Evolutionary conservation across 1,284 basidiomycete species (phyloP), one percentile per base, ranked within the genome.

Genomic region (Quambalaria eucalypti): DNA sequence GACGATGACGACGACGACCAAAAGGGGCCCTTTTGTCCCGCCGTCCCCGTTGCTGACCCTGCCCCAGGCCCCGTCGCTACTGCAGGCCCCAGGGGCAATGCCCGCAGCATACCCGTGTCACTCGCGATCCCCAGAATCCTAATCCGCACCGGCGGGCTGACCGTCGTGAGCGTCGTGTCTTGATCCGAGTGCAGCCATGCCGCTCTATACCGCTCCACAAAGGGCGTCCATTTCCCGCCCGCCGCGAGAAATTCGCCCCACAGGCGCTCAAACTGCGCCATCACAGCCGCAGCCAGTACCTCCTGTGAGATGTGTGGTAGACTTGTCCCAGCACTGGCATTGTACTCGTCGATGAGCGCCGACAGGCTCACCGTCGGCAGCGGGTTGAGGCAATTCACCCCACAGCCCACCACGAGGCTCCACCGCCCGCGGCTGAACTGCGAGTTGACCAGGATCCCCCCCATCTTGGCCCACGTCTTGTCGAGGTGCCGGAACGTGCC

Each of bases 181-280:
- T 95, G 88, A 64, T 90, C 85, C 90, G 85, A 86, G 75, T 97
- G 92, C 52, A 97, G 79, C 90, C 91, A 93, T 28, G 83, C 78
- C 19, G 82, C 77, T 23, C 86, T 81, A 74, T 98, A 97, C 7
- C 68, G 57, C 2, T 56, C 29, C 56, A 78, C 16, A 12, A 21
- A 77, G 3, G 72, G 69, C 42, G 55, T 61, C 46, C 76, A 76
- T 10, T 47, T 46, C 21, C 50, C 78, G 6, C 46, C 78, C 38
- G 80, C 78, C 2, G 76, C 74, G 30, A 88, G 65, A 71, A 95
- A 96, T 2, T 76, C 77, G 4, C 77, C 73, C 89, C 90, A 93
- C 79, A 90, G 84, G 26, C 73, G 69, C 65, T 88, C 88, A 67
- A 96, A 92, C 40, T 81, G 81, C n/a, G 81, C 79, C 69, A 93